Evolutionary conservation across 75 land plant genomes (phyloP), one percentile per base, ranked within the genome.

Genomic region (Ceratopteris richardii): DNA sequence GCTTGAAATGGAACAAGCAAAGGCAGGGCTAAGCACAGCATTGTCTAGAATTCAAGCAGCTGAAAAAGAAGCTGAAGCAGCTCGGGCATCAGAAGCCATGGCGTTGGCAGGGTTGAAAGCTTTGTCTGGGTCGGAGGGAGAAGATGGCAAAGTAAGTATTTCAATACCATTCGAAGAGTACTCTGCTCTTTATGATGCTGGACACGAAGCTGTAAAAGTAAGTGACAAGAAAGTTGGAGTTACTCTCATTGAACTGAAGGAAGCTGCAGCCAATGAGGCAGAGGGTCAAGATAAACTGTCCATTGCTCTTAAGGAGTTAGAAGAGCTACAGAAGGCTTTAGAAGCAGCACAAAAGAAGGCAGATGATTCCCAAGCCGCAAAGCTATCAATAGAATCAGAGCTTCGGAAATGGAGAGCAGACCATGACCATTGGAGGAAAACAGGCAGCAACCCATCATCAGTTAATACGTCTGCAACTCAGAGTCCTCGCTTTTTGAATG

Each of bases 331-430:
- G 53, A 27, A 59, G 22, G 82, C 74, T 10, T 63, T 81, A 4
- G 67, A 72, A 57, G 79, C 78, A 16, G 90, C 84, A 6, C 29
- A 78, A 55, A 71, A 72, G 73, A 78, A 65, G 57, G 89, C 82
- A 54, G 87, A 89, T 63, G 80, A 73, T 72, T 96, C 96, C 18
- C 90, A 88, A 63, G 87, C 87, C 12, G 97, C 95, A 17, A 92
- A 76, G 68, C 72, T 55, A 40, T 86, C 86, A 10, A 74, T 85
- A 23, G 97, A 92, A 52, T 82, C 75, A 18, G 50, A 67, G 55
- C 83, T 54, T 72, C 74, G 39, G 80, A 85, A 29, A 7, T 16
- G 53, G 62, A 42, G 79, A 29, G 26, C 33, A 0, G 42, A 52
- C 52, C 52, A 36, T 9, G 56, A 30, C 4, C 19, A 39, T 12